Evolutionary conservation across 2,329 filamentous ascomycete species (phyloP), one percentile per base, ranked within the genome.

Genomic region (Hysterium pulicare): DNA sequence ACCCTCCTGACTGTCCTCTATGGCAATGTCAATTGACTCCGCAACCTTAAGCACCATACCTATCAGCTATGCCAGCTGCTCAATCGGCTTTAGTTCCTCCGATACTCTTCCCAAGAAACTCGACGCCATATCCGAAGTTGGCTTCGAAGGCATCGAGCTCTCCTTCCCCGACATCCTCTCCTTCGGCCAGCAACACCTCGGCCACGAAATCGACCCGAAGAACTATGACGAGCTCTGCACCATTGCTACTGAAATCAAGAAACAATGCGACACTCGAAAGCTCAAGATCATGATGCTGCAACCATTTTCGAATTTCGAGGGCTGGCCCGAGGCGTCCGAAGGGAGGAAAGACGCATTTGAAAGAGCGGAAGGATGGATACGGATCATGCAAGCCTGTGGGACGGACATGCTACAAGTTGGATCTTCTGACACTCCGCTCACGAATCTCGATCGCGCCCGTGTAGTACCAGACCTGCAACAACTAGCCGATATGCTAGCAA

Each of bases 231-330:
- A 74, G 3, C 71, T 90, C 1, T 73, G 73, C 41, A 64, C 68
- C 2, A 75, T 82, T 1, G 82, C 77, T 0, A 57, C 58, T 13
- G 70, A 78, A 30, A 76, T 87, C 38, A 75, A 72, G 39, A 64
- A 67, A 0, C 62, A 84, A 35, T 81, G 78, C 37, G 67, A 76
- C 20, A 69, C 75, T 9, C 70, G 81, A 24, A 64, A 68, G 0
- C 65, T 90, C 1, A 69, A 74, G 26, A 76, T 90, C 42, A 74
- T 90, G 61, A 84, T 89, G 71, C 66, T 90, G 5, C 86, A 90
- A 55, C 85, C 86, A 0, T 90, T 90, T 54, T 70, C 81, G 13
- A 86, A 89, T 53, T 89, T 88, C 44, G 86, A 90, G 54, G 86
- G 86, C 1, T 90, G 86, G 85, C 68, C 74, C 0, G 70, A 71